Evolutionary conservation across 345 rosid genomes (phyloP).

Genomic region (Adansonia digitata): DNA sequence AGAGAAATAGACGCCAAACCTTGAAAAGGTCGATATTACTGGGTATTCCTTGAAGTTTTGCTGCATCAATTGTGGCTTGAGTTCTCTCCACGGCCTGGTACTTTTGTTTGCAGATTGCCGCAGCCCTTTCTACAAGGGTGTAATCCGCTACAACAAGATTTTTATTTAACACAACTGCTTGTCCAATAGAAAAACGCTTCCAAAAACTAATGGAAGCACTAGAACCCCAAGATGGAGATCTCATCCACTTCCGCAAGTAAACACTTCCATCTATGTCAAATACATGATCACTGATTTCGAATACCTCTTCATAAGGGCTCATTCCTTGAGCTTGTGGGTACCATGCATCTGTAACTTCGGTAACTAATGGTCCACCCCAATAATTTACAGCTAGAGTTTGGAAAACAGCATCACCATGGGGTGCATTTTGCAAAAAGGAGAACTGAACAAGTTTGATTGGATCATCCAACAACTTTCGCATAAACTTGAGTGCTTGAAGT

Average conservation of each 20-base stretch:
- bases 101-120: conserved; percentile 57
- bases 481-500: conserved; percentile 85
- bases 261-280: conserved; percentile 88
- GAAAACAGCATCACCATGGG: conserved; percentile 66
- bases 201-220: conserved; percentile 69
- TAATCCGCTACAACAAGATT: conserved; percentile 72
- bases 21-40: conserved; percentile 93
- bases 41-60: conserved; percentile 84
- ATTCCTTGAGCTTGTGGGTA: conserved; percentile 28
- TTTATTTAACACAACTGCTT: conserved; percentile 73
- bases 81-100: conserved; percentile 69
- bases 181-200: conserved; percentile 52
- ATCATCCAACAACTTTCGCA: conserved; percentile 76
- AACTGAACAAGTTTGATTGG: conserved; percentile 82
- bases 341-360: conserved; percentile 41
- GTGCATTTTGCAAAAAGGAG: conserved; percentile 76
- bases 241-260: conserved; percentile 87
- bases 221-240: conserved; percentile 80
- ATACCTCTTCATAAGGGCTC: conserved; percentile 34
- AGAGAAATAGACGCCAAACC: conserved; percentile 34
- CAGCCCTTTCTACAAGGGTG: conserved; percentile 74
- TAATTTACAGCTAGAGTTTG: conserved; percentile 80
- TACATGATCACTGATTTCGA: conserved; percentile 46
- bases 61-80: conserved; percentile 96
- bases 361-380: conserved; percentile 84